Conservation (phyloP, 306 rosid genomes). For the Vicia faba region DNA sequence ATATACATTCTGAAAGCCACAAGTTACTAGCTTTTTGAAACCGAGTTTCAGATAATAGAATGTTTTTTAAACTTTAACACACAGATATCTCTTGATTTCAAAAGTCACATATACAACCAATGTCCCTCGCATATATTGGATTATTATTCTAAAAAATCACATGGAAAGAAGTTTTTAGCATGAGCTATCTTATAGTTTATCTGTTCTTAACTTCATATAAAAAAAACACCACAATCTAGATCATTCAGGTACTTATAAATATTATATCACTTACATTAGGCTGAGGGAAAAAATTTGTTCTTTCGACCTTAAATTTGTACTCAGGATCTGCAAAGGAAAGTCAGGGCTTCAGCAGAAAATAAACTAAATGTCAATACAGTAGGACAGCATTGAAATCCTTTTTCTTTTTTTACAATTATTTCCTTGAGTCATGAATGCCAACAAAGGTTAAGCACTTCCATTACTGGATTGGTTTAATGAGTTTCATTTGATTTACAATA, state of each 20-base stretch:
- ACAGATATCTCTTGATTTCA: slow-evolving; percentile 14
- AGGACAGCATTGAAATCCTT: slow-evolving; percentile 15
- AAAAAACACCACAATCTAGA: slow-evolving; percentile 21
- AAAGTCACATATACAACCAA: background rate
- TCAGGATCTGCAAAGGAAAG: slow-evolving; percentile 65
- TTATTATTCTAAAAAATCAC: slow-evolving; percentile 18
- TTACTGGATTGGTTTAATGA: background rate
- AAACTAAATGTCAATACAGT: slow-evolving; percentile 18
- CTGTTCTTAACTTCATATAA: background rate
- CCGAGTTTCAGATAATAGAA: background rate
- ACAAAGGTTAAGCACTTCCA: background rate
- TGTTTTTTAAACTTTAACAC: background rate
- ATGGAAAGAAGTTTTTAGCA: slow-evolving; percentile 1
- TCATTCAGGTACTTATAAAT: slow-evolving; percentile 2
- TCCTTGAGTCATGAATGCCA: background rate
- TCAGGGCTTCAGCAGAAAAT: slow-evolving; percentile 33
- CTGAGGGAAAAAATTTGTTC: slow-evolving; percentile 85
- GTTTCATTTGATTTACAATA: background rate
- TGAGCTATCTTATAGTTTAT: slow-evolving; percentile 12
- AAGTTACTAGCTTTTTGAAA: background rate
- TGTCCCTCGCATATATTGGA: background rate
- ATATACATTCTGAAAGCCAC: background rate
- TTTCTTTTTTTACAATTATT: background rate
- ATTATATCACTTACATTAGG: slow-evolving; percentile 70
- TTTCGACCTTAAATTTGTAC: slow-evolving; percentile 69